A percentile compares a stretch with the other conserved stretches of the same genome.
phyloP scores from a whole-genome alignment of 2,329 filamentous ascomycete genomes.

The Fusarium sp. region DNA sequence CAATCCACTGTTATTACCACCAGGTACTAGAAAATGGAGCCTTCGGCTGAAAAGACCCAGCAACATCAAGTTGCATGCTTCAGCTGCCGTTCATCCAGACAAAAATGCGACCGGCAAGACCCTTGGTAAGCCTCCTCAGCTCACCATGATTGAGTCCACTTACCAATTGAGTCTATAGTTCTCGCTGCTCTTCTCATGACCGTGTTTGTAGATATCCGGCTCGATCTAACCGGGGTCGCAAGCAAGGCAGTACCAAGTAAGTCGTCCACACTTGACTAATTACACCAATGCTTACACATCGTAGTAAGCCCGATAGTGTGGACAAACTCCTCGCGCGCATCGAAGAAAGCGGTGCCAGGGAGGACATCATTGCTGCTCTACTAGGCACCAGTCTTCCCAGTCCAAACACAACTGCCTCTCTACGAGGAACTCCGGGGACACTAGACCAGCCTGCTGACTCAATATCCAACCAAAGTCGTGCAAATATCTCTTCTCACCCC shows the following conservation, averaged over 20 bases:
- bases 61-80: slow-evolving; percentile 30
- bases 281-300: neutral
- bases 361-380: slow-evolving; percentile 15
- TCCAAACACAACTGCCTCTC: slow-evolving; percentile 17
- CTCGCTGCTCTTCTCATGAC: slow-evolving; percentile 23
- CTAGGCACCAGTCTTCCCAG: slow-evolving; percentile 1
- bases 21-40: slow-evolving; percentile 2
- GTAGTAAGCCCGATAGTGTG: slow-evolving; percentile 18
- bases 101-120: slow-evolving; percentile 26
- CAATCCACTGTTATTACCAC: neutral
- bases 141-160: neutral
- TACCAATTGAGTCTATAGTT: slow-evolving; percentile 1
- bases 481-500: neutral
- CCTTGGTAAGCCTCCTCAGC: slow-evolving; percentile 12
- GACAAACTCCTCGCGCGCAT: slow-evolving; percentile 23
- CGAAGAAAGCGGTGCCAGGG: slow-evolving; percentile 20
- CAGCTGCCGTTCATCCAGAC: slow-evolving; percentile 25
- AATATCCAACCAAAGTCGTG: neutral
- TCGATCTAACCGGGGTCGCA: slow-evolving; percentile 19
- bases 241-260: slow-evolving; percentile 26
- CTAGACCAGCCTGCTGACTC: neutral
- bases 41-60: neutral
- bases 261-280: rapidly evolving
- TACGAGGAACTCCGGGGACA: slow-evolving; percentile 6
- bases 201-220: slow-evolving; percentile 21